Percentiles rank a stretch among this genome's conserved stretches.
Conservation (phyloP, 495 filamentous ascomycete species). For the Physcia stellaris region DNA sequence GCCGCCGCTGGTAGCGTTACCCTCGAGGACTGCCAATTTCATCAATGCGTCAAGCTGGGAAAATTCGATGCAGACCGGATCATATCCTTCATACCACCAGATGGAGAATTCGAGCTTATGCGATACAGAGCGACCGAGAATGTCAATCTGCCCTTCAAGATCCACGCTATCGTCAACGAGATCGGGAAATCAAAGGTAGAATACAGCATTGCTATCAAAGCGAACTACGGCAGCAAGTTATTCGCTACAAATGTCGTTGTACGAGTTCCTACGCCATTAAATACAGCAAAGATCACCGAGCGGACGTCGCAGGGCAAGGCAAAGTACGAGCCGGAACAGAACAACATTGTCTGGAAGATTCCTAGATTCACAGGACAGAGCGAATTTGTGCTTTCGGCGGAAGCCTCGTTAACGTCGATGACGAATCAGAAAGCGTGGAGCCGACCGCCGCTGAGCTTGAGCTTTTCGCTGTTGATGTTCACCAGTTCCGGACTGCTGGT, state of each 20-base stretch:
- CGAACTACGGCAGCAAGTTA: slow-evolving; percentile 90
- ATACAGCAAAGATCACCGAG: slow-evolving; percentile 90
- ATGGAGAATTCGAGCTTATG: slow-evolving; percentile 99
- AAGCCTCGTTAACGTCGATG: slow-evolving; percentile 88
- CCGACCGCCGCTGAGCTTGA: slow-evolving; percentile 80
- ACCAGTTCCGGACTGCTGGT: slow-evolving; percentile 86
- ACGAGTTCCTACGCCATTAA: slow-evolving; percentile 87
- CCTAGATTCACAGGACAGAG: slow-evolving; percentile 88
- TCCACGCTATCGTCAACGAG: slow-evolving; percentile 97
- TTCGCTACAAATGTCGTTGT: slow-evolving; percentile 98
- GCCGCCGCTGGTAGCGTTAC: slow-evolving; percentile 93
- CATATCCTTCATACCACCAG: slow-evolving; percentile 94
- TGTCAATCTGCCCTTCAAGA: slow-evolving; percentile 97
- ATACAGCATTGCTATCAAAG: slow-evolving; percentile 93
- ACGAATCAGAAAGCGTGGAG: slow-evolving; percentile 98
- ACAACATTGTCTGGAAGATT: slow-evolving; percentile 99
- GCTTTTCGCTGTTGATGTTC: slow-evolving; percentile 93
- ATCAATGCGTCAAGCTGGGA: slow-evolving; percentile 96
- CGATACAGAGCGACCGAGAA: slow-evolving; percentile 99
- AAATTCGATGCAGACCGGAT: slow-evolving; percentile 96
- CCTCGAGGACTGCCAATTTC: slow-evolving; percentile 96
- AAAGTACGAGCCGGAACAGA: slow-evolving; percentile 95
- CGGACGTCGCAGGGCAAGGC: slow-evolving; percentile 90
- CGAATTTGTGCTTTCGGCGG: slow-evolving; percentile 88
- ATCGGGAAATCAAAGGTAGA: slow-evolving; percentile 95